Evolutionary conservation across 1,284 basidiomycete species (phyloP), one percentile per base, ranked within the genome.

Genomic region (Sanghuangporus sanghuang): DNA sequence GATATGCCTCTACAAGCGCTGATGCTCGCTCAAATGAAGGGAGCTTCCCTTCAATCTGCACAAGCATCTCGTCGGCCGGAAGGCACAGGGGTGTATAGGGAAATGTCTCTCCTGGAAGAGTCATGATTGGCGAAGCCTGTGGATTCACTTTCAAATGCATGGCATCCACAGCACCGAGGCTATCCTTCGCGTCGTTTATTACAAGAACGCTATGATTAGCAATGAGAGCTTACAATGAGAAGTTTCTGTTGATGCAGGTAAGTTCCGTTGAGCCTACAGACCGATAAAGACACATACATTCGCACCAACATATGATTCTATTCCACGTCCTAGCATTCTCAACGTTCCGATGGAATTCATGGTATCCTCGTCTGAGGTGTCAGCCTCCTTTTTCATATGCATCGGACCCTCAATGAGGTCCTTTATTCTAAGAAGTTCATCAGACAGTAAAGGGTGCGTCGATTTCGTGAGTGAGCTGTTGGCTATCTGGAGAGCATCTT

Each of bases 351-450:
- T 59, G 7, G 60, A 57, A 23, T 46, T 40, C 14, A 62, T 11
- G 8, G 61, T 61, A 16, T 61, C 49, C 27, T 57, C 50, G 27
- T 64, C 64, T 11, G 44, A 46, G 16, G 53, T 23, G 8, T 64
- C 63, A 21, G 27, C n/a, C 18, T 46, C 32, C n/a, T 2, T 32
- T 32, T 60, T 46, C 14, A 36, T 16, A 21, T 40, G n/a, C 27
- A 42, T 21, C 9, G 21, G 40, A 2, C 18, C 35, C 6, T 39
- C 60, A n/a, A 21, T 36, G 11, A 46, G 18, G 36, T 40, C 8
- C 39, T 72, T 72, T 42, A 71, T 65, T 35, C 65, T 61, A 14
- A 72, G 65, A 4, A 72, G 61, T 27, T 71, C 70, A 40, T 70
- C 67, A 14, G 67, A 59, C 11, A 72, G 66, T n/a, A 72, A 62